Evolutionary conservation across 1,139 yeast genomes (phyloP).

Genomic region (Kodamaea alishanica): DNA sequence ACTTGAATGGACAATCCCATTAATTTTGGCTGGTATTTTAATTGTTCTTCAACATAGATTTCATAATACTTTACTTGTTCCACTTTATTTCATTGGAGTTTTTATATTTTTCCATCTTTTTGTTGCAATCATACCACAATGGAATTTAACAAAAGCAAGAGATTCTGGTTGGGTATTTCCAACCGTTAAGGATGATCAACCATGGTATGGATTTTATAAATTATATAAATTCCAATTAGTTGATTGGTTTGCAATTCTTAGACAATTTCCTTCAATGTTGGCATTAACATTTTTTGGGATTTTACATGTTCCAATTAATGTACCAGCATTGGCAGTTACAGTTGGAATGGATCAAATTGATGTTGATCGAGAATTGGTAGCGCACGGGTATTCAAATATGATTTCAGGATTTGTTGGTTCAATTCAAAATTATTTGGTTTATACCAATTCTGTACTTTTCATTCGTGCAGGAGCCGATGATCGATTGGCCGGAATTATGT

Average conservation of each 20-base stretch:
- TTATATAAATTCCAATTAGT: constrained; percentile 68
- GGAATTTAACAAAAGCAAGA: constrained; percentile 61
- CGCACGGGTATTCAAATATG: constrained; percentile 92
- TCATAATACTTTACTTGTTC: constrained; percentile 77
- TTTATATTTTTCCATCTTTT: constrained; percentile 66
- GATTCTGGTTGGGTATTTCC: constrained; percentile 81
- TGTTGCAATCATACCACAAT: constrained; percentile 60
- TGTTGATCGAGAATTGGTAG: constrained; percentile 88
- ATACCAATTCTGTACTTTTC: constrained; percentile 87
- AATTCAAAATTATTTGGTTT: constrained; percentile 89
- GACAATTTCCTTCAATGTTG: constrained; percentile 86
- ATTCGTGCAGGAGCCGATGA: constrained; percentile 94
- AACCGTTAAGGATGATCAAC: constrained; percentile 61
- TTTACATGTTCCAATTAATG: constrained; percentile 93
- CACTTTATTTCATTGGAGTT: constrained; percentile 71
- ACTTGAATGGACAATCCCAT: constrained; percentile 72
- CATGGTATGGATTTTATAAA: constrained; percentile 85
- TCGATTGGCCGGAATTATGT: constrained; percentile 78
- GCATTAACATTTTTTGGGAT: constrained; percentile 95
- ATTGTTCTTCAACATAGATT: constrained; percentile 58
- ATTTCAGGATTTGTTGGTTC: constrained; percentile 82
- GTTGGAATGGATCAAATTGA: constrained; percentile 82
- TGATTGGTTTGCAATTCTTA: constrained; percentile 65
- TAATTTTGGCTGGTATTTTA: constrained; percentile 56
- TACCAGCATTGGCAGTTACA: constrained; percentile 93